phyloP scores from a whole-genome alignment of 2,329 filamentous ascomycete species.

The Metarhizium album region DNA sequence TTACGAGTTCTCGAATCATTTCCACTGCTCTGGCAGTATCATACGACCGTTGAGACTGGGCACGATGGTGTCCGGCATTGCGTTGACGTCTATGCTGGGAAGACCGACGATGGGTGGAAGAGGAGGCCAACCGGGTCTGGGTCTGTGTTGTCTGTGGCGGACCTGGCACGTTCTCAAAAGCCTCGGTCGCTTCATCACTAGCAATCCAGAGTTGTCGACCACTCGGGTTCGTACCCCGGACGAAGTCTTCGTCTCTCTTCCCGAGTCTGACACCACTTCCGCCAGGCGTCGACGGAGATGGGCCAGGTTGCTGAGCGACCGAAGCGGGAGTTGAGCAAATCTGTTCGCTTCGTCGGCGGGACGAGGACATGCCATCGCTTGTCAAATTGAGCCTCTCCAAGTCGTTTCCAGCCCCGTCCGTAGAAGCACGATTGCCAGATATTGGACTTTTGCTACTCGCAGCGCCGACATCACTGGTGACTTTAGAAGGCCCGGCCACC shows the following conservation, averaged over 20 bases:
- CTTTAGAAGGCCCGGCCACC: background rate
- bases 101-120: slow-evolving; percentile 1
- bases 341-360: slow-evolving; percentile 15
- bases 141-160: slow-evolving; percentile 4
- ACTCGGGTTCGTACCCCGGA: slow-evolving; percentile 13
- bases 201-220: slow-evolving; percentile 19
- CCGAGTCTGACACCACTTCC: slow-evolving; percentile 9
- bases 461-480: background rate
- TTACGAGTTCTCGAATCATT: slow-evolving; percentile 40
- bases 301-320: slow-evolving; percentile 9
- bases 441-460: slow-evolving; percentile 8
- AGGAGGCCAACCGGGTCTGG: background rate
- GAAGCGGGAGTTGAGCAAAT: slow-evolving; percentile 18
- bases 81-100: slow-evolving; percentile 4
- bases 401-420: background rate
- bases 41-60: background rate
- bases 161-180: too few species aligned
- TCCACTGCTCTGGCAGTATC: slow-evolving; percentile 1
- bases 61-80: background rate
- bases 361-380: slow-evolving; percentile 6
- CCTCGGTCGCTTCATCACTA: slow-evolving; percentile 10
- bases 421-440: background rate
- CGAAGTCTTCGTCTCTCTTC: slow-evolving; percentile 12
- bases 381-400: slow-evolving; percentile 4
- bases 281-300: slow-evolving; percentile 12